phyloP scores from a whole-genome alignment of 352 stramenopile genomes.

The Pythium grandisporangium region DNA sequence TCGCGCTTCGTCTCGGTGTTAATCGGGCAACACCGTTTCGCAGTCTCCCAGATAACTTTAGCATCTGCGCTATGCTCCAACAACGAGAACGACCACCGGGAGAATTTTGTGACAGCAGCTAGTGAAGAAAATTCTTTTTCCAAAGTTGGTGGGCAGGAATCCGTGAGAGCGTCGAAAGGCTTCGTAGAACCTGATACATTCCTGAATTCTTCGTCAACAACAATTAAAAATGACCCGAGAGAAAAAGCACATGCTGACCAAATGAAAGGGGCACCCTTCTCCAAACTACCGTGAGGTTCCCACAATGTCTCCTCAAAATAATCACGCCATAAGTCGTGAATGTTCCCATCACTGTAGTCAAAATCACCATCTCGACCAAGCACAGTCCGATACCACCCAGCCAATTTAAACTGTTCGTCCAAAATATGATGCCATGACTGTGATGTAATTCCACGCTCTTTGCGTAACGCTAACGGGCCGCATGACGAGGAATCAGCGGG shows the following conservation, averaged over 20 bases:
- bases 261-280: constrained; percentile 79
- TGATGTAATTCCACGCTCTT: constrained; percentile 2
- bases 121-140: constrained; percentile 82
- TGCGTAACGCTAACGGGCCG: not conserved
- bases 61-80: constrained; percentile 77
- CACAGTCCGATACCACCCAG: constrained; percentile 63
- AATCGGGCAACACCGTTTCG: constrained; percentile 79
- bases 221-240: constrained; percentile 61
- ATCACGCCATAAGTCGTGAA: constrained; percentile 73
- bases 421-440: constrained; percentile 46
- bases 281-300: constrained; percentile 78
- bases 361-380: constrained; percentile 54
- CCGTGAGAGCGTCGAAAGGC: constrained; percentile 42
- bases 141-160: constrained; percentile 48
- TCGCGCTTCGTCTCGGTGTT: constrained; percentile 81
- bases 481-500: too few relatives aligned
- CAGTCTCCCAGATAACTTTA: constrained; percentile 85
- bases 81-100: constrained; percentile 80
- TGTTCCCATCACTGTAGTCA: constrained; percentile 33
- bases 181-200: constrained; percentile 6
- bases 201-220: constrained; percentile 51
- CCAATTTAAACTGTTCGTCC: constrained; percentile 42
- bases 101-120: constrained; percentile 74
- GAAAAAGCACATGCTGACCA: constrained; percentile 82
- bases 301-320: constrained; percentile 85